These are phyloP conservation scores for Polytolypa hystricis DNA, from an alignment of 2,329 filamentous ascomycete genomes.

Conservation along the genomic window DNA sequence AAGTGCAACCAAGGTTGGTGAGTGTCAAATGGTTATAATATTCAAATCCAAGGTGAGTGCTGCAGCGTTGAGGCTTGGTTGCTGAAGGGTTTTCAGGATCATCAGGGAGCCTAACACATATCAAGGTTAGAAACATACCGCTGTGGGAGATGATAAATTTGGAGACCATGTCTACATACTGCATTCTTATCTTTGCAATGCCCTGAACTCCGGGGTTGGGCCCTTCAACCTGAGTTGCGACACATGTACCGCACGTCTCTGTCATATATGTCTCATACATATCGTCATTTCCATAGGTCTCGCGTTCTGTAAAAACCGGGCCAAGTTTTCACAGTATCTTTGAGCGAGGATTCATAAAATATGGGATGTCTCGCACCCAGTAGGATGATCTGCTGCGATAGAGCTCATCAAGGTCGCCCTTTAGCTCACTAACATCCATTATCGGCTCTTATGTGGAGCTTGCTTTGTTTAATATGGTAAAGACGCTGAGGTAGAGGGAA, in stretches of 20 bases:
- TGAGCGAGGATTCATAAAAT: conserved; percentile 1
- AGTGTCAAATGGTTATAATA: conserved; percentile 1
- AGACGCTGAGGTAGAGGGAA: too few species aligned
- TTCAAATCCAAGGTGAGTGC: conserved; percentile 1
- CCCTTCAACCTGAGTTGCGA: conserved; percentile 9
- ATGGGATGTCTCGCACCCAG: conserved; percentile 4
- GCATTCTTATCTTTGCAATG: conserved; percentile 11
- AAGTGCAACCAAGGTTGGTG: conserved; percentile 7
- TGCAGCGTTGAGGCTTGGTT: not conserved
- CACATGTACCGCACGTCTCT: conserved; percentile 7
- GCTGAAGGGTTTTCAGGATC: conserved; percentile 2
- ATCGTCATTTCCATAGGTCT: not conserved
- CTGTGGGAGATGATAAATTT: conserved; percentile 1
- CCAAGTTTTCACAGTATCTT: conserved; percentile 4
- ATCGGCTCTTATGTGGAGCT: conserved; percentile 1
- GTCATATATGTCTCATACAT: conserved; percentile 3
- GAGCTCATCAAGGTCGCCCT: conserved; percentile 2
- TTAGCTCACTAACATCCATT: conserved; percentile 1
- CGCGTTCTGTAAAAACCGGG: conserved; percentile 6
- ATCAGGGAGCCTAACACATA: conserved; percentile 3
- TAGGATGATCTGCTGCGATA: not conserved
- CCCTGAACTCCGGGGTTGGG: conserved; percentile 8
- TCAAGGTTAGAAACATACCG: conserved; percentile 1
- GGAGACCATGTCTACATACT: conserved; percentile 5
- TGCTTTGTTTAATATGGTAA: conserved; percentile 1